phyloP scores from a whole-genome alignment of 495 filamentous ascomycete genomes.

The Penicillium roqueforti region DNA sequence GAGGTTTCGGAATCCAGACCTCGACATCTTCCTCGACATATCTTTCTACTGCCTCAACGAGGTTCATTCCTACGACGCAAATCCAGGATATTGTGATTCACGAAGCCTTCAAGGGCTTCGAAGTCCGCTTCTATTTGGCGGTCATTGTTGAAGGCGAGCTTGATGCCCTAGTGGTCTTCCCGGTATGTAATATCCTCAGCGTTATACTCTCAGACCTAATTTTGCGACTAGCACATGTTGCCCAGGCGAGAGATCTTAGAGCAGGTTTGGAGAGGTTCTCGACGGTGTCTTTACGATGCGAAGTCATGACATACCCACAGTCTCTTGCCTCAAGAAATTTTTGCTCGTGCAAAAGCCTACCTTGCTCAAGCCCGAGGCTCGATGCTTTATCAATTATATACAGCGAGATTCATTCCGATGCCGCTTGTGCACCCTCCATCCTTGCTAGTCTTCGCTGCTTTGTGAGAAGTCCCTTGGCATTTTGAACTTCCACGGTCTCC shows the following conservation, averaged over 20 bases:
- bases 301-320: slow-evolving; percentile 34
- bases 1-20: slow-evolving; percentile 89
- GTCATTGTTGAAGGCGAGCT: slow-evolving; percentile 90
- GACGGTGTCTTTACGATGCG: slow-evolving; percentile 71
- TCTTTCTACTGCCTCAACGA: slow-evolving; percentile 60
- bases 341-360: background rate
- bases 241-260: slow-evolving; percentile 69
- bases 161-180: slow-evolving; percentile 89
- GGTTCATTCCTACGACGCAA: slow-evolving; percentile 90
- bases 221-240: slow-evolving; percentile 52
- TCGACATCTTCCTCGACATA: slow-evolving; percentile 61
- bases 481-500: slow-evolving; percentile 64
- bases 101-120: slow-evolving; percentile 91
- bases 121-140: slow-evolving; percentile 82
- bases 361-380: background rate
- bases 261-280: slow-evolving; percentile 76
- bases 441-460: slow-evolving; percentile 53
- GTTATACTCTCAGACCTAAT: slow-evolving; percentile 8
- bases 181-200: slow-evolving; percentile 42
- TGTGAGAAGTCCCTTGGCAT: slow-evolving; percentile 68
- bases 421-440: slow-evolving; percentile 17
- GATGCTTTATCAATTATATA: slow-evolving; percentile 15
- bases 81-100: slow-evolving; percentile 92
- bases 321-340: background rate
- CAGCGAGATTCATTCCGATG: slow-evolving; percentile 1